A percentile compares a stretch with the other conserved stretches of the same genome.
phyloP scores from a whole-genome alignment of 179 eudicot genomes.

The Camellia oleifera region DNA sequence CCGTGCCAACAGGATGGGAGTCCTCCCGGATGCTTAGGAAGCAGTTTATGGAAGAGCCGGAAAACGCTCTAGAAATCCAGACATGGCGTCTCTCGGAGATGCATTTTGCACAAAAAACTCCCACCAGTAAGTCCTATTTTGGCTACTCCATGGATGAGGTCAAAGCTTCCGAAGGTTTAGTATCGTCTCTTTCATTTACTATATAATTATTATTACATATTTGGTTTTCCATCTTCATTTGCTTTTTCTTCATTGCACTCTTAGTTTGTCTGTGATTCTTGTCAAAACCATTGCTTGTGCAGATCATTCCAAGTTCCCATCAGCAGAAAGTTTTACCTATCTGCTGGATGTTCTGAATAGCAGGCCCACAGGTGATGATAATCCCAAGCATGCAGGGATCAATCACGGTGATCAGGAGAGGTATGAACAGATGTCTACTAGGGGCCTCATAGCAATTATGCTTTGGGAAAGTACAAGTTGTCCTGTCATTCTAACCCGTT shows the following conservation, averaged over 20 bases:
- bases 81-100: slow-evolving; percentile 45
- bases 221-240: slow-evolving; percentile 8
- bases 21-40: slow-evolving; percentile 51
- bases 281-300: background rate
- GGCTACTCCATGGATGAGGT: slow-evolving; percentile 42
- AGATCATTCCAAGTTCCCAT: slow-evolving; percentile 34
- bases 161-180: slow-evolving; percentile 38
- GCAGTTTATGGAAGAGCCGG: slow-evolving; percentile 56
- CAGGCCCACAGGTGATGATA: slow-evolving; percentile 19
- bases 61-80: slow-evolving; percentile 48
- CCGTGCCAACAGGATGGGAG: slow-evolving; percentile 40
- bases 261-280: background rate
- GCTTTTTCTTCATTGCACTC: background rate
- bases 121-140: slow-evolving; percentile 27
- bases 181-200: background rate
- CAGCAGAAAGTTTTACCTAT: slow-evolving; percentile 34
- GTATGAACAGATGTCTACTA: slow-evolving; percentile 13
- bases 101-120: slow-evolving; percentile 34
- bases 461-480: too few relatives aligned
- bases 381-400: slow-evolving; percentile 15
- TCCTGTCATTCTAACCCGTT: too few relatives aligned
- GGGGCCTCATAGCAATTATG: background rate
- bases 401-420: slow-evolving; percentile 34
- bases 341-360: slow-evolving; percentile 31
- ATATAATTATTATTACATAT: background rate